phyloP scores from a whole-genome alignment of 345 rosid genomes.

The Ceriops tagal region DNA sequence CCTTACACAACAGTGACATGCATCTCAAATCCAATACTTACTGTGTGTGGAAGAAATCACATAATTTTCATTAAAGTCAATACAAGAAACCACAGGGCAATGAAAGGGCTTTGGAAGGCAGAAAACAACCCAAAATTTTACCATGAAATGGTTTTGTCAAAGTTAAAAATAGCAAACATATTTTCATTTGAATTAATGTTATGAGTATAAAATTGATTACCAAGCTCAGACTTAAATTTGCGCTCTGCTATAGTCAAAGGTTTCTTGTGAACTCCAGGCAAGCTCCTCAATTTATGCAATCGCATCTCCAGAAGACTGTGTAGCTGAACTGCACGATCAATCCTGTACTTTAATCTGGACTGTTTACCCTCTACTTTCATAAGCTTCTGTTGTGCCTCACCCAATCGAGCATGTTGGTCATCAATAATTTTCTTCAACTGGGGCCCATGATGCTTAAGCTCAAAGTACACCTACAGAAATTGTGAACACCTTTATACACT shows the following conservation, averaged over 20 bases:
- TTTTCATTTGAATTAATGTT: neutral
- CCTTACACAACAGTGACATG: neutral
- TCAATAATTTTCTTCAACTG: slow-evolving; percentile 73
- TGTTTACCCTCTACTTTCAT: slow-evolving; percentile 66
- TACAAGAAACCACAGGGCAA: neutral
- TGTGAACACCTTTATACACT: slow-evolving; percentile 2
- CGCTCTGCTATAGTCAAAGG: slow-evolving; percentile 89
- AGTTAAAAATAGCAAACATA: neutral
- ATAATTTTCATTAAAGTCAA: neutral
- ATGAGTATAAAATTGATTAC: slow-evolving; percentile 36
- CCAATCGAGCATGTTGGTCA: slow-evolving; percentile 60
- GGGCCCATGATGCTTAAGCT: slow-evolving; percentile 84
- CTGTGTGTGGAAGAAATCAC: neutral
- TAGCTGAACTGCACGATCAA: slow-evolving; percentile 36
- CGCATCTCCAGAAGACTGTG: slow-evolving; percentile 61
- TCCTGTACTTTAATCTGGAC: slow-evolving; percentile 51
- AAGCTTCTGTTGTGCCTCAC: slow-evolving; percentile 60
- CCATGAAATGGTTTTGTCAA: neutral
- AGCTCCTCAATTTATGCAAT: slow-evolving; percentile 55
- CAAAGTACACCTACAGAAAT: slow-evolving; percentile 62
- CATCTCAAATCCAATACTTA: neutral
- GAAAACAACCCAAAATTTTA: too few species aligned
- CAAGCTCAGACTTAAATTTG: slow-evolving; percentile 75
- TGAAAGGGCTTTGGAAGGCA: neutral
- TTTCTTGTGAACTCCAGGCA: slow-evolving; percentile 70